Evolutionary conservation across 352 stramenopile species (phyloP).

Genomic region (Phytophthora aleatoria): DNA sequence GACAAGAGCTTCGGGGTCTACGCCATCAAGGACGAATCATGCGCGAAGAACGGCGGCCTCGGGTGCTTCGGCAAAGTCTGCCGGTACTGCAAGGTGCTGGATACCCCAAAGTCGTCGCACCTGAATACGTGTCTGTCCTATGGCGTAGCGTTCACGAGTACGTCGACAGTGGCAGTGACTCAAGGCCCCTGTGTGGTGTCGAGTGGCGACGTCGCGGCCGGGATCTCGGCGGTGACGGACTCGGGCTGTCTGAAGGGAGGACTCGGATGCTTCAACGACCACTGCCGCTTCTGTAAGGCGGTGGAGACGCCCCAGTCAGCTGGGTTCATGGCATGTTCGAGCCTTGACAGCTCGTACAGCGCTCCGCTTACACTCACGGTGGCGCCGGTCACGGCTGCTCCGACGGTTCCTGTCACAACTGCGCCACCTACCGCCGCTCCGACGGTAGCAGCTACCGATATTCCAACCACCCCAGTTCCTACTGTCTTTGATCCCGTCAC

Average conservation of each 20-base stretch:
- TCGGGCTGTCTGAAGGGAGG: slow-evolving; percentile 32
- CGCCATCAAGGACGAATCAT: slow-evolving; percentile 33
- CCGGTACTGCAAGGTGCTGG: slow-evolving; percentile 42
- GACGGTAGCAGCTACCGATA: not conserved
- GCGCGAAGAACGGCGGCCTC: slow-evolving; percentile 34
- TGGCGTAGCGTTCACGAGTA: slow-evolving; percentile 25
- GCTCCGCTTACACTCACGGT: not conserved
- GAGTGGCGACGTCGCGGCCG: slow-evolving; percentile 23
- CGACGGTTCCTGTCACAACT: not conserved
- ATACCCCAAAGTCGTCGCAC: slow-evolving; percentile 38
- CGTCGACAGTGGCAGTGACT: slow-evolving; percentile 2
- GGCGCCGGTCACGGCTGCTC: not conserved
- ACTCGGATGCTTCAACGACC: slow-evolving; percentile 41
- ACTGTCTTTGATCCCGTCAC: not conserved
- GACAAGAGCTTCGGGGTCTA: slow-evolving; percentile 40
- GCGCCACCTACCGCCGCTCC: not conserved
- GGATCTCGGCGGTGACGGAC: slow-evolving; percentile 38
- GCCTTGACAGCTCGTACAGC: slow-evolving; percentile 21
- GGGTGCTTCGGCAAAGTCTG: slow-evolving; percentile 42
- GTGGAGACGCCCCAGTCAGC: slow-evolving; percentile 35
- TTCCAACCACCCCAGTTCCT: slow-evolving; percentile 4
- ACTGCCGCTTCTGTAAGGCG: slow-evolving; percentile 46
- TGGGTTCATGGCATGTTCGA: slow-evolving; percentile 24
- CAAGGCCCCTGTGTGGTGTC: slow-evolving; percentile 22
- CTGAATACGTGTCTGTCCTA: slow-evolving; percentile 33